Evolutionary conservation across 441 rosid species (phyloP).

Genomic region (Macaranga tanarius): DNA sequence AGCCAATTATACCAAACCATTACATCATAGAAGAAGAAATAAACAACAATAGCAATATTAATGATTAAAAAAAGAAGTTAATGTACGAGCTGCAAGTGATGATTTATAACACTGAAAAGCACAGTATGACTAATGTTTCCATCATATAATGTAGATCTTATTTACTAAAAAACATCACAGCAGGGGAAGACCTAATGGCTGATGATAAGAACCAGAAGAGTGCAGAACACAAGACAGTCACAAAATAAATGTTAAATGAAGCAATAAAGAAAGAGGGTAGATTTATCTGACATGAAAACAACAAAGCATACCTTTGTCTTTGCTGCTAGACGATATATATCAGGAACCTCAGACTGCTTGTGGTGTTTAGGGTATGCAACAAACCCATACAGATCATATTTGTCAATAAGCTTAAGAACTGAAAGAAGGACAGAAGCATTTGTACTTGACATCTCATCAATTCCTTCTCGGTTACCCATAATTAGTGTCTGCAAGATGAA

Average conservation of each 20-base stretch:
- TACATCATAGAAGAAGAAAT: background rate
- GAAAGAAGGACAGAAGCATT: conserved; percentile 79
- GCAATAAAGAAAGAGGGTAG: background rate
- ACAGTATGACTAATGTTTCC: background rate
- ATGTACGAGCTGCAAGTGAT: no score
- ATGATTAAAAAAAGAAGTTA: background rate
- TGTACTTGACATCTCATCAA: conserved; percentile 86
- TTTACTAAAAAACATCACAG: no score
- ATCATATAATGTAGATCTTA: no score
- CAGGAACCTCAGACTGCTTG: conserved; percentile 91
- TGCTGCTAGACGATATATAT: conserved; percentile 88
- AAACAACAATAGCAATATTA: background rate
- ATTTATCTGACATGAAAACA: background rate
- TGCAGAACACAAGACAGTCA: background rate
- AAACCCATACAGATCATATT: conserved; percentile 90
- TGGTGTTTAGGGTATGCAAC: conserved; percentile 98
- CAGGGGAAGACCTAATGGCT: no score
- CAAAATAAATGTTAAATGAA: background rate
- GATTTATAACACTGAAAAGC: background rate
- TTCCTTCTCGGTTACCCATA: conserved; percentile 93
- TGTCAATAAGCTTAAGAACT: conserved; percentile 81
- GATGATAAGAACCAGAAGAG: background rate
- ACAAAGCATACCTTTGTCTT: conserved; percentile 70
- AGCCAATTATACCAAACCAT: no score
- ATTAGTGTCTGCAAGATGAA: conserved; percentile 65